Base-by-base conservation (phyloP, 805 yeast genomes). In the Ogataea dorogensis region DNA sequence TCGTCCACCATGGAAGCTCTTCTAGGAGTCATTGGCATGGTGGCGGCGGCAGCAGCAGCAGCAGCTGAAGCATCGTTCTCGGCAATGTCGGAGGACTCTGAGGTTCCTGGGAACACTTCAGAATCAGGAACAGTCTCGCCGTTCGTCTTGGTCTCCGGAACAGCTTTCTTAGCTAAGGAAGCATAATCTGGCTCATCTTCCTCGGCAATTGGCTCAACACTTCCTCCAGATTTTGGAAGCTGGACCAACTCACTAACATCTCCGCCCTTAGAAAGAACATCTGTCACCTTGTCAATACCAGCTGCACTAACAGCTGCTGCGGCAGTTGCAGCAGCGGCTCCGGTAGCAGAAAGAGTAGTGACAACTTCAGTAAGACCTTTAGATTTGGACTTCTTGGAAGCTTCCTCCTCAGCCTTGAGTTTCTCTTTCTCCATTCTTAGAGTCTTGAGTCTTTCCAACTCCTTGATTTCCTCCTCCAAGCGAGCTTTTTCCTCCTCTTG, bases 351-450 rank as follows among this genome's bases (percentile, higher is more conserved):
- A 9, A 38, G 40, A 13, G 43, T 52, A 19, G 48, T 46, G 13
- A 42, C 43, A 22, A 33, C 47, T 22, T 21, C 31, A 2, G 37
- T 12, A 21, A 13, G 24, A 11, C 7, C 31, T 11, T 16, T 19
- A 5, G 28, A 23, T 7, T 17, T 16, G 28, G 8, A 38, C 46
- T 26, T 18, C 26, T 26, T 20, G n/a, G 13, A 11, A 15, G 8
- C 24, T 31, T 17, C 33, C 34, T 29, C 13, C 33, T 25, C 29
- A n/a, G 19, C 37, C 37, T 23, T 13, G 20, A 37, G 59, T 62
- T 50, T 65, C 65, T 44, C 61, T 45, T 63, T 66, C 37, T 67
- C 68, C 35, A 58, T 67, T 41, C 67, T 59, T 40, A 67, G 55
- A 19, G 59, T 62, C 49, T 58, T 56, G 49, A 62, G 58, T 44